A percentile compares a stretch with the other conserved stretches of the same genome.
phyloP scores from a whole-genome alignment of 495 filamentous ascomycete species.

The Neurospora sp. region DNA sequence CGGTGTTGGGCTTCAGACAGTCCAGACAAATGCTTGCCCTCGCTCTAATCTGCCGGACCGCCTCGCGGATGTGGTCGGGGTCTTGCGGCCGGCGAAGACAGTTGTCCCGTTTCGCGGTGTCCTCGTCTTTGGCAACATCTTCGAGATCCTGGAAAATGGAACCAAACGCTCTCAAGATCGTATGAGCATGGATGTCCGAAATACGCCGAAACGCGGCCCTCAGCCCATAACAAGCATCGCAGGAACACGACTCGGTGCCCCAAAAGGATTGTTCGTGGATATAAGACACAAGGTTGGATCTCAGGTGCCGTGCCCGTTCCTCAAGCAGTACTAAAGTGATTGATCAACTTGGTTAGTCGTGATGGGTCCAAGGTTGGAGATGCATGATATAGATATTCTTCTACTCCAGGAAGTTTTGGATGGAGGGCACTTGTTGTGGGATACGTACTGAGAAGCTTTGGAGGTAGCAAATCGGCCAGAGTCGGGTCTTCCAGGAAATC shows the following conservation, averaged over 20 bases:
- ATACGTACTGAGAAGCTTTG: background rate
- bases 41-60: too few species aligned
- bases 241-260: background rate
- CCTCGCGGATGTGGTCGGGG: too few species aligned
- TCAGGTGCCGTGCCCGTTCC: background rate
- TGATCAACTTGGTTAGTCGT: background rate
- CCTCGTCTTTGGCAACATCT: too few species aligned
- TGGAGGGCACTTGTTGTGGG: too few species aligned
- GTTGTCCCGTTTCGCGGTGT: too few species aligned
- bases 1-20: too few species aligned
- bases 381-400: too few species aligned
- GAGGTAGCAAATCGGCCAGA: background rate
- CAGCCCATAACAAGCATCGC: background rate
- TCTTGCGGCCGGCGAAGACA: too few species aligned
- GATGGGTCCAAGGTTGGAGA: background rate
- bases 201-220: background rate
- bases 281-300: background rate
- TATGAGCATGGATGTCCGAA: fast-evolving
- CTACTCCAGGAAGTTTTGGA: too few species aligned
- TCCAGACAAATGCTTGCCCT: too few species aligned
- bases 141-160: too few species aligned
- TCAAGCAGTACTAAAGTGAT: background rate
- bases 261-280: background rate
- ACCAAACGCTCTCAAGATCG: background rate
- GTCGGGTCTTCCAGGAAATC: background rate